Evolutionary conservation across 805 yeast species (phyloP), one percentile per base, ranked within the genome.

Genomic region (Torulaspora microellipsoides): DNA sequence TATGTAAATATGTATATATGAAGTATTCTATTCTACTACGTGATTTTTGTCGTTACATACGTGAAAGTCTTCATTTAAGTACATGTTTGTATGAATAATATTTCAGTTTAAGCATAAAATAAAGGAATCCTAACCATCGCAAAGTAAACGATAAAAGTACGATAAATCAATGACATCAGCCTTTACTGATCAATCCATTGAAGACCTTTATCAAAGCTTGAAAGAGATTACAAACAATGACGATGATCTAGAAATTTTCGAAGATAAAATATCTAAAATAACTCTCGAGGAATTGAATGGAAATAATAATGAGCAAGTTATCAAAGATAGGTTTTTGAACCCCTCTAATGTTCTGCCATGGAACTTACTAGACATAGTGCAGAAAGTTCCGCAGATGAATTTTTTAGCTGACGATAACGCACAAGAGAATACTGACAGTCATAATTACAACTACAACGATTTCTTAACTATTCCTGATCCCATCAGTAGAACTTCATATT

Each of bases 311-410:
- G 43, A 55, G 15, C 47, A 56, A 3, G 54, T 49, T 5, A 51
- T 70, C 29, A 53, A 52, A 47, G 54, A 65, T 0, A 74, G 71
- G 36, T 80, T 78, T 41, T 67, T 89, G 29, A 75, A 73, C 12
- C 95, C 96, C 0, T 72, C 81, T 0, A 70, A 73, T 34, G 69
- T 71, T 35, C 68, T 91, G 15, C 71, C 84, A 0, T 80, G 90
- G 83, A 82, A 78, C 37, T 68, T 91, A 51, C 69, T 90, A 7
- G 85, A 85, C 55, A 60, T 77, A 15, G 74, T 87, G 7, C 95
- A 87, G 58, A 72, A 71, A 14, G 60, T 69, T 2, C 86, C 85
- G 0, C 58, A 65, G 4, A 61, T 58, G 17, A 45, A 60, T 29
- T 43, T 46, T 43, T 48, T 38, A 46, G 60, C 57, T 1, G 44